These are phyloP conservation scores for Cinnamomum micranthum DNA, from an alignment of 164 flowering plant genomes.

Conservation along the genomic window DNA sequence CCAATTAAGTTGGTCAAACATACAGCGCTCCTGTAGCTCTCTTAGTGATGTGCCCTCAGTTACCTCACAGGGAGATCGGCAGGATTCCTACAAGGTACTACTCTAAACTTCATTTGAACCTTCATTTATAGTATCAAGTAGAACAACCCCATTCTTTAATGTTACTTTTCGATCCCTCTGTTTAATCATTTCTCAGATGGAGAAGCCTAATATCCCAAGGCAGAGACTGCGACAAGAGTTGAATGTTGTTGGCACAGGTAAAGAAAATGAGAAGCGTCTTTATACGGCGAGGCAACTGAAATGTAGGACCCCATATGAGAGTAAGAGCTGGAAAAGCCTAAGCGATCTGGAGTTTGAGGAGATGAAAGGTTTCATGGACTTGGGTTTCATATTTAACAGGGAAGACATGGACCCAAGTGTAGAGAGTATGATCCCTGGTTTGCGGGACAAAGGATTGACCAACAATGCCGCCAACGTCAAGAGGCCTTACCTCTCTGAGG, in stretches of 20 bases:
- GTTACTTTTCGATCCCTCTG: neutral
- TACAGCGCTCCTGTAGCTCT: neutral
- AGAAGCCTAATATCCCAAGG: constrained; percentile 18
- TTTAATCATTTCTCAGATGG: neutral
- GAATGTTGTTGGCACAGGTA: constrained; percentile 13
- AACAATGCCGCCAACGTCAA: constrained; percentile 22
- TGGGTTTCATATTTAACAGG: constrained; percentile 48
- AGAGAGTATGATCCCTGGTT: constrained; percentile 43
- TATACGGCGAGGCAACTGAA: neutral
- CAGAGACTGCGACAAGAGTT: constrained; percentile 18
- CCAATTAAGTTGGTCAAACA: neutral
- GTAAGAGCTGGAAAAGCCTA: constrained; percentile 35
- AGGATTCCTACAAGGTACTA: neutral
- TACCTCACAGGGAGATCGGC: neutral
- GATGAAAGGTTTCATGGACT: constrained; percentile 57
- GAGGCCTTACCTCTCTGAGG: constrained; percentile 57
- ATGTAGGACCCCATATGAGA: neutral
- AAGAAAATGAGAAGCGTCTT: constrained; percentile 1
- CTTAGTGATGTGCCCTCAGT: neutral
- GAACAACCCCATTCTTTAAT: too few species aligned
- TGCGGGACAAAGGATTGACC: constrained; percentile 31
- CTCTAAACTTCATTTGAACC: neutral
- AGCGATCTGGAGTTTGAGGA: constrained; percentile 52
- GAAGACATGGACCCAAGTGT: constrained; percentile 36
- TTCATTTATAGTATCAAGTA: neutral